Percentiles rank a stretch among this genome's conserved stretches.
Evolutionary conservation across 2,329 filamentous ascomycete species (phyloP).

Genomic region (Aspergillus brunneoviolaceus): DNA sequence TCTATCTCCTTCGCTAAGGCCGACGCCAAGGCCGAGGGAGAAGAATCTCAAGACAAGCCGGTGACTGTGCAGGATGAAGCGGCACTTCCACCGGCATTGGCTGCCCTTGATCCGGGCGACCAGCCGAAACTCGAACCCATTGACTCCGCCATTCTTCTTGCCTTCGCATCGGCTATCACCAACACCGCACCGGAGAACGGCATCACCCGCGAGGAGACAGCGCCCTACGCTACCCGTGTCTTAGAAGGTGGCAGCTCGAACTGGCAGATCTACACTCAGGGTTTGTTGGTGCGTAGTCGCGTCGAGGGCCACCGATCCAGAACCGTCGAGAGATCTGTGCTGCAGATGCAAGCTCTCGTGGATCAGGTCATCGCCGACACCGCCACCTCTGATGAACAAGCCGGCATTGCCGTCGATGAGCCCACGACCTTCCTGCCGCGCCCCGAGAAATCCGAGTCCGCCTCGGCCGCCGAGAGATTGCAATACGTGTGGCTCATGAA

Average conservation of each 20-base stretch:
- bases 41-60: slow-evolving; percentile 40
- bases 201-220: slow-evolving; percentile 86
- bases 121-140: slow-evolving; percentile 80
- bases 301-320: slow-evolving; percentile 85
- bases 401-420: slow-evolving; percentile 41
- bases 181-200: slow-evolving; percentile 83
- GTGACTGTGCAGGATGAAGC: slow-evolving; percentile 44
- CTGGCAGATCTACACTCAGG: slow-evolving; percentile 97
- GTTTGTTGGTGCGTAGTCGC: slow-evolving; percentile 80
- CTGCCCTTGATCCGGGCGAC: slow-evolving; percentile 68
- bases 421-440: slow-evolving; percentile 79
- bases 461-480: slow-evolving; percentile 69
- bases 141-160: slow-evolving; percentile 84
- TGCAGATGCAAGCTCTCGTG: slow-evolving; percentile 92
- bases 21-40: slow-evolving; percentile 52
- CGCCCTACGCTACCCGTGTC: slow-evolving; percentile 87
- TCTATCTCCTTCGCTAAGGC: slow-evolving; percentile 73
- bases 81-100: slow-evolving; percentile 61
- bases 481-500: slow-evolving; percentile 80
- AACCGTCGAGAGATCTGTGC: slow-evolving; percentile 82
- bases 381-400: slow-evolving; percentile 43
- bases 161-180: slow-evolving; percentile 78
- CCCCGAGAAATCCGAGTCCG: slow-evolving; percentile 72
- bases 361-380: slow-evolving; percentile 94
- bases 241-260: slow-evolving; percentile 87